phyloP scores from a whole-genome alignment of 2,329 filamentous ascomycete genomes.

The Fusarium praegraminearum region DNA sequence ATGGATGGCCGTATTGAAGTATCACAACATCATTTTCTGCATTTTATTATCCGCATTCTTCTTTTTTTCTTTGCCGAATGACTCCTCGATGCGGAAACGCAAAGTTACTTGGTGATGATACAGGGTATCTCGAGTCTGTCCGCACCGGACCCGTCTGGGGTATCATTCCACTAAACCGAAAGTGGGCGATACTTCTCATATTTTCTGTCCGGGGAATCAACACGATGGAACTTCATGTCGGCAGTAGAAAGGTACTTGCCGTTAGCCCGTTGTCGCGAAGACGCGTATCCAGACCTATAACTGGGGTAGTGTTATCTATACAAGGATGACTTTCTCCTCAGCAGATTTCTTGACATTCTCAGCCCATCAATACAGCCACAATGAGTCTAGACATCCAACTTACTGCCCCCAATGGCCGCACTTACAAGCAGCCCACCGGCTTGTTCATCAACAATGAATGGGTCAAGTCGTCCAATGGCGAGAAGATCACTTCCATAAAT shows the following conservation, averaged over 20 bases:
- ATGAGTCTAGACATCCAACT: conserved; percentile 48
- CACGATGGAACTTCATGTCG: not conserved
- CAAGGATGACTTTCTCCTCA: conserved; percentile 20
- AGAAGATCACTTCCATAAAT: conserved; percentile 72
- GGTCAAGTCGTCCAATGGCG: conserved; percentile 68
- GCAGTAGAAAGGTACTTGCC: not conserved
- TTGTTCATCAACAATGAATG: conserved; percentile 85
- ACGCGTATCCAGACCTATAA: not conserved
- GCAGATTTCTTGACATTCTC: conserved; percentile 2
- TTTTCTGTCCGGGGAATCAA: not conserved
- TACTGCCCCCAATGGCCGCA: conserved; percentile 69
- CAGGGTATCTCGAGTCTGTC: conserved; percentile 5
- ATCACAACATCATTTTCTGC: not conserved
- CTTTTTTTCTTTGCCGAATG: conserved; percentile 16
- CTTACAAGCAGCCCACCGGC: conserved; percentile 74
- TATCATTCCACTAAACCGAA: conserved; percentile 8
- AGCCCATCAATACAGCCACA: not conserved
- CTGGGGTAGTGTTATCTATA: conserved; percentile 6
- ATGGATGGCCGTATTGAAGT: not conserved
- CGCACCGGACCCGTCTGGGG: conserved; percentile 15
- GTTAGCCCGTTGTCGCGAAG: not conserved
- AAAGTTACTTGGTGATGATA: not conserved
- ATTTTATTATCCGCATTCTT: conserved; percentile 1
- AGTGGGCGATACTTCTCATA: conserved; percentile 18
- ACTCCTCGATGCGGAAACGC: conserved; percentile 27